Evolutionary conservation across 768 basidiomycete species (phyloP).

Genomic region (Leucocoprinus birnbaumii): DNA sequence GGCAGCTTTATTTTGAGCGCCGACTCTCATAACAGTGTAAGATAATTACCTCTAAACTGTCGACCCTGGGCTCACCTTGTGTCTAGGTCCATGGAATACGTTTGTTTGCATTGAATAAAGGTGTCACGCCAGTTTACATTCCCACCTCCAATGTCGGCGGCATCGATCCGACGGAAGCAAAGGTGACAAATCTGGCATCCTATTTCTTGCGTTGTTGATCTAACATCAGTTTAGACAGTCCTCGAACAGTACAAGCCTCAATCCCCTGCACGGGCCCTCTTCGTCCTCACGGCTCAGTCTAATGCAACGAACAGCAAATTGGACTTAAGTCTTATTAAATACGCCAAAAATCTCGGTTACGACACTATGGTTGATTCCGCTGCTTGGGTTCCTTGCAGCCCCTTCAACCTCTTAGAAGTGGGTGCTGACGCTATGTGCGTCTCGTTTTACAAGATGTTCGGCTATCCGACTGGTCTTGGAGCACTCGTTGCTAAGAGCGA

Average conservation of each 20-base stretch:
- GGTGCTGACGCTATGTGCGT: conserved; percentile 81
- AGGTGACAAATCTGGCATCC: too few species aligned
- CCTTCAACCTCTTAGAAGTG: conserved; percentile 61
- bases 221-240: too few species aligned
- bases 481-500: conserved; percentile 67
- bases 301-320: conserved; percentile 79
- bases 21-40: too few species aligned
- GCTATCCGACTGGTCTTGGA: conserved; percentile 82
- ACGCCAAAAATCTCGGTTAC: conserved; percentile 68
- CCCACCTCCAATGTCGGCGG: too few species aligned
- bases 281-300: conserved; percentile 76
- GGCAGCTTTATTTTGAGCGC: too few species aligned
- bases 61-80: too few species aligned
- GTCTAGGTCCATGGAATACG: too few species aligned
- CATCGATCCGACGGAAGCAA: too few species aligned
- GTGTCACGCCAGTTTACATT: too few species aligned
- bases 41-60: too few species aligned
- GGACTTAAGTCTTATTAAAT: conserved; percentile 56
- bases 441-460: conserved; percentile 90
- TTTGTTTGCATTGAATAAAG: too few species aligned
- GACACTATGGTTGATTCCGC: conserved; percentile 76
- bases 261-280: conserved; percentile 61
- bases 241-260: conserved; percentile 25
- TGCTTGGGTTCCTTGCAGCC: conserved; percentile 70
- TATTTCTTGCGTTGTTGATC: too few species aligned